Evolutionary conservation across 2,329 filamentous ascomycete genomes (phyloP), one percentile per base, ranked within the genome.

Genomic region (Septoria petroselini): DNA sequence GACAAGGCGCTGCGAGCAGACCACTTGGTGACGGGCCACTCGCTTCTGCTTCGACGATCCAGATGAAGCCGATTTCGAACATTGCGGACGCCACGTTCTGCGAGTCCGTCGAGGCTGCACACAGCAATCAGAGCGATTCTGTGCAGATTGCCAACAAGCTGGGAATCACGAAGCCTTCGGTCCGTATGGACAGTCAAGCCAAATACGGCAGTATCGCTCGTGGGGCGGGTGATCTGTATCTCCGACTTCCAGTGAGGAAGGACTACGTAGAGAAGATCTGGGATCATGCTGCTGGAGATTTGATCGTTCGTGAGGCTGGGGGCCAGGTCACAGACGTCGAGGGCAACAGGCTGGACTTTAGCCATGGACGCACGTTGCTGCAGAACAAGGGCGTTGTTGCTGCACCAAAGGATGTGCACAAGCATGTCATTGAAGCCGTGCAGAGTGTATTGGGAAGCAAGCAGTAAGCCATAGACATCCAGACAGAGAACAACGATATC

Each of bases 241-340:
- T 98, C 50, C 82, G 94, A 46, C 74, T 98, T 51, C 93, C 93
- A 3, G 85, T 88, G 21, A 86, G 82, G 68, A 86, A 85, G 61
- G 84, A 85, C 46, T 98, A 98, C 73, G 83, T 95, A 69, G 93
- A 98, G 78, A 98, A 98, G 81, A 98, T 98, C 61, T 98, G 93
- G 93, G 93, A 98, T 68, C 93, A 98, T 70, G 93, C 93, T 14
- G 93, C 91, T 9, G 93, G 93, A 33, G 91, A 95, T 64, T 73
- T 98, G 52, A 91, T 98, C 59, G 93, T 97, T 33, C 80, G 91
- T 50, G 94, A 98, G 73, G 90, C 93, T 2, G 93, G 93, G 43
- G 94, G 93, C 41, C 77, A 86, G 64, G 91, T 98, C 46, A 94
- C 90, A 1, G 94, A 98, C 71, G 85, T 90, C 33, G 78, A 85